Evolutionary conservation across 2,329 filamentous ascomycete genomes (phyloP), one percentile per base, ranked within the genome.

Genomic region (Bipolaris zeicola): DNA sequence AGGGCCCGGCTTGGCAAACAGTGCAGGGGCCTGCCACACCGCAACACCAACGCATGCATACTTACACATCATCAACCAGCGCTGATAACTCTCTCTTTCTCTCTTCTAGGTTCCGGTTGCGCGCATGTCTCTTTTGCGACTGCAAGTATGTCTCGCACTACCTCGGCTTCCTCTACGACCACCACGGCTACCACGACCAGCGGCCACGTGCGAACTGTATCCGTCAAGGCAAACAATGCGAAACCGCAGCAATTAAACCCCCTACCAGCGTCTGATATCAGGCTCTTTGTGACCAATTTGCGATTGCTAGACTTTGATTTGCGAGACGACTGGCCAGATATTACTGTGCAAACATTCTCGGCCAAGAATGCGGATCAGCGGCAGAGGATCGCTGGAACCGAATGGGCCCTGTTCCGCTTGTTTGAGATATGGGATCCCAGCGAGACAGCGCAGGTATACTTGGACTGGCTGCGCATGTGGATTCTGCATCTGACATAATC

Each of bases 401-500:
- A 99, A 79, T 98, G 94, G 92, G 87, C 89, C 0, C 80, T 98
- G n/a, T 96, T 90, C 75, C 88, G 91, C 49, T 83, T 99, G 13
- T 96, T 96, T 74, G 82, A 84, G 36, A 79, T 96, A 3, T 97
- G 92, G 89, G 90, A 97, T 70, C 84, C 86, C 0, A 85, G 89
- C 10, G 89, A 91, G 67, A 85, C 92, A 16, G 84, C 85, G 61
- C 88, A 89, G 79, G 91, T 92, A 81, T 38, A 57, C 45, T 43
- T 50, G 42, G 2, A 18, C 28, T 13, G 18, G 41, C 16, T 6
- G 28, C 6, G 8, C 34, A 13, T 18, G 46, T 1, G 11, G 8
- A 31, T 49, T 18, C 28, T 8, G 38, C 10, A 7, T 39, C 53
- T 62, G 28, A 66, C 34, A 10, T 3, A 5, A 4, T 5, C 8